Evolutionary conservation across 2,329 filamentous ascomycete species (phyloP), one percentile per base, ranked within the genome.

Genomic region (Colletotrichum lini): DNA sequence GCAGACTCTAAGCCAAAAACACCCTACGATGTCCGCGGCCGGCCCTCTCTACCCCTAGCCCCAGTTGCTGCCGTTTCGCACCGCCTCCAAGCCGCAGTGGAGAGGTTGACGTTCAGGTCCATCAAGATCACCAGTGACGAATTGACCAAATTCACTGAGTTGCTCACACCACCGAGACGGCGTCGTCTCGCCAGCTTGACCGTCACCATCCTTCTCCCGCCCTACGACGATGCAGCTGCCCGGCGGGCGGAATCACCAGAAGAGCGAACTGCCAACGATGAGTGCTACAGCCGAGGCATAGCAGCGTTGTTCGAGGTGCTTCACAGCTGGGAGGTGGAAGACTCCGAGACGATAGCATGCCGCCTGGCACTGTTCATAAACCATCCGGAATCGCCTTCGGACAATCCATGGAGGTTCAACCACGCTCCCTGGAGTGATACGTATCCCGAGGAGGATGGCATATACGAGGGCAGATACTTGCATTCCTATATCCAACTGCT

Each of bases 91-190:
- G 30, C 10, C 13, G 58, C 58, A 47, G 58, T 61, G 13, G 58
- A 61, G 18, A 50, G 44, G 23, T n/a, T 49, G 15, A 61, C 58
- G 12, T 61, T 61, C 58, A 61, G 30, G 35, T 61, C 58, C 21
- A 15, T 61, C 12, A 61, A 50, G 23, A 50, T 61, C 18, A 23
- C 58, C 44, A 61, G 44, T 9, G 40, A 38, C 13, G 58, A 61
- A 2, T 8, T 61, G 5, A 4, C 26, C 7, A 40, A 7, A 3
- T 61, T 61, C 18, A 26, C 23, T 7, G 30, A 40, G 44, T n/a
- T 61, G 16, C 3, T 61, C n/a, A 40, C 45, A 13, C 44, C 58
- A 9, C 30, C 16, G n/a, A 61, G 58, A 12, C 44, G 58, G 21
- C 38, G 38, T 9, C 21, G 40, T 18, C 13, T 61, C 2, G 18